Evolutionary conservation across 2,329 filamentous ascomycete species (phyloP).

Genomic region (Graphiopsis chlorocephala): DNA sequence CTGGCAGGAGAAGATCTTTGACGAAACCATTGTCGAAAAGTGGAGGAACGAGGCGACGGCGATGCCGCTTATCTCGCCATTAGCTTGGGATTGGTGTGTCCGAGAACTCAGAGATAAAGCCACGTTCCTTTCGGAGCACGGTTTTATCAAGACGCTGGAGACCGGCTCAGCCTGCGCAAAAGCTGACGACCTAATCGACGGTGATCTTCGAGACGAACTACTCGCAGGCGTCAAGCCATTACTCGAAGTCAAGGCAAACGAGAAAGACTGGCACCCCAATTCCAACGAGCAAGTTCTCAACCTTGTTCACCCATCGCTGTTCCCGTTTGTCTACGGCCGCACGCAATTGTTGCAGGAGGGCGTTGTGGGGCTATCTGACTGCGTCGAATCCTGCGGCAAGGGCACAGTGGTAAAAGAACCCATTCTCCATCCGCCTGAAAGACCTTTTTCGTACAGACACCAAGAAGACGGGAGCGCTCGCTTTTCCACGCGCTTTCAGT

Average conservation of each 20-base stretch:
- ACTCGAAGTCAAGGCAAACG: conserved; percentile 42
- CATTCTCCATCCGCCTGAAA: neutral
- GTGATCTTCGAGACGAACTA: conserved; percentile 42
- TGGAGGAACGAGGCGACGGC: conserved; percentile 26
- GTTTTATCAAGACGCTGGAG: conserved; percentile 48
- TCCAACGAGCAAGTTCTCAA: conserved; percentile 51
- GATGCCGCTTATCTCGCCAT: conserved; percentile 1
- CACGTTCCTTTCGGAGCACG: conserved; percentile 39
- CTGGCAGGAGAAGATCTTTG: conserved; percentile 31
- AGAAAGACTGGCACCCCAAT: conserved; percentile 19
- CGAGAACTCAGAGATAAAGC: conserved; percentile 53
- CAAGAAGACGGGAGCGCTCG: neutral
- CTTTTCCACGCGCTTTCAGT: conserved; percentile 12
- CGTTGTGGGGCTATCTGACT: conserved; percentile 28
- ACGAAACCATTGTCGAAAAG: conserved; percentile 29
- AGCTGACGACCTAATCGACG: conserved; percentile 49
- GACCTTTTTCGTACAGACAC: neutral
- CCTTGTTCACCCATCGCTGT: conserved; percentile 62
- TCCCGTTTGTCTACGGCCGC: conserved; percentile 54
- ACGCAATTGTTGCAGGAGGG: conserved; percentile 39
- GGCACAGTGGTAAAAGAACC: conserved; percentile 16
- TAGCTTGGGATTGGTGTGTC: conserved; percentile 29
- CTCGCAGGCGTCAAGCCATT: conserved; percentile 45
- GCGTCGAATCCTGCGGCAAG: conserved; percentile 29
- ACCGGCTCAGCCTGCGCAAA: conserved; percentile 49